A percentile compares a stretch with the other conserved stretches of the same genome.
Evolutionary conservation across 2,329 filamentous ascomycete genomes (phyloP).

Genomic region (Monosporascus sp.): DNA sequence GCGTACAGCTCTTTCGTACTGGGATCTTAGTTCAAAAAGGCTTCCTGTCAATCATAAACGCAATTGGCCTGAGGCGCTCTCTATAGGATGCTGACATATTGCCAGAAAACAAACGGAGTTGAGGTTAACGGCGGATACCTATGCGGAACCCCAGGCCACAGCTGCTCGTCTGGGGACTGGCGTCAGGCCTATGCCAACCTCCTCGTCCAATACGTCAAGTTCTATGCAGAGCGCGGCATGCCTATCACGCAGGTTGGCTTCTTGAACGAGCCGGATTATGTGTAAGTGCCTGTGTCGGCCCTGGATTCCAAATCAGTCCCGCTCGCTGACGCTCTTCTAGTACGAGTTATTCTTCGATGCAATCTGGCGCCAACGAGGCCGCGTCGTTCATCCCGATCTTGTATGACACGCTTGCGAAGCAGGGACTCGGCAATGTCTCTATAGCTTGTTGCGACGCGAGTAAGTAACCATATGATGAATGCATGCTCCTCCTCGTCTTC

Average conservation of each 20-base stretch:
- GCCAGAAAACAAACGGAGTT: background rate
- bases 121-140: conserved; percentile 15
- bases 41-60: too few species aligned
- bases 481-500: background rate
- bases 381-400: conserved; percentile 28
- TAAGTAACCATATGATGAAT: conserved; percentile 3
- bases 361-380: conserved; percentile 26
- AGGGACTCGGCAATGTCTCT: conserved; percentile 30
- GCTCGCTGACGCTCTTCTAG: conserved; percentile 8
- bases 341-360: conserved; percentile 32
- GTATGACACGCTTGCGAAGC: conserved; percentile 31
- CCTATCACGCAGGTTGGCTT: conserved; percentile 41
- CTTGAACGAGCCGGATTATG: conserved; percentile 41
- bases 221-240: conserved; percentile 38
- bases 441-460: conserved; percentile 42
- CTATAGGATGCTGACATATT: background rate
- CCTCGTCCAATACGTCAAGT: conserved; percentile 41
- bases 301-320: too few species aligned
- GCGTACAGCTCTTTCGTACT: background rate
- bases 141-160: conserved; percentile 34
- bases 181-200: conserved; percentile 43
- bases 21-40: too few species aligned
- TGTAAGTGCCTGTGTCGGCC: conserved; percentile 9
- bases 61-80: too few species aligned
- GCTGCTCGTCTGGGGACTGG: conserved; percentile 39